Conservation (phyloP, 1,284 basidiomycete genomes). For the Trametes versicolor region DNA sequence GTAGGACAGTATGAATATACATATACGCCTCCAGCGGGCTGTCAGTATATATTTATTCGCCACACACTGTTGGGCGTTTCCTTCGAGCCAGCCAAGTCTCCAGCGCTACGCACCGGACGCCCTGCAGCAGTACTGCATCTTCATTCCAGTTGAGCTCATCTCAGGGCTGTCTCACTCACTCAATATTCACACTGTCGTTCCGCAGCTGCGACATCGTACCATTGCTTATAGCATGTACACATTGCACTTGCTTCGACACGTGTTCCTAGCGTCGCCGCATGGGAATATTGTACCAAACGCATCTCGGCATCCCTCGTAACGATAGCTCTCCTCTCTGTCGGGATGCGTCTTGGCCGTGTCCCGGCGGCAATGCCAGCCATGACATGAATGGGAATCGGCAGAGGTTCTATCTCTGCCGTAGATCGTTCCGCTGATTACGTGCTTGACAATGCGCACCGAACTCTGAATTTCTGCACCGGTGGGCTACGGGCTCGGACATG, state of each 20-base stretch:
- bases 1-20: too few relatives aligned
- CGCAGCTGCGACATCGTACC: too few relatives aligned
- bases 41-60: too few relatives aligned
- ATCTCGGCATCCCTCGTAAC: constrained; percentile 2
- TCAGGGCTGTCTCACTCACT: too few relatives aligned
- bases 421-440: neutral
- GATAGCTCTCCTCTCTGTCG: neutral
- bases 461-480: neutral
- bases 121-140: too few relatives aligned
- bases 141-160: too few relatives aligned
- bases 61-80: too few relatives aligned
- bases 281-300: constrained; percentile 22
- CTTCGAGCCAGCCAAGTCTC: too few relatives aligned
- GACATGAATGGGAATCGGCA: neutral
- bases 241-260: neutral
- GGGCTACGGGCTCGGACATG: neutral
- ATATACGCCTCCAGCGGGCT: too few relatives aligned
- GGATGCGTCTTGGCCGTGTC: neutral
- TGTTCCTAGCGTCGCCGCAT: constrained; percentile 1
- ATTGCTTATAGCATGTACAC: too few relatives aligned
- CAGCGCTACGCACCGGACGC: too few relatives aligned
- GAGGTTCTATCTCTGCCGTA: neutral
- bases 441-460: neutral
- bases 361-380: neutral
- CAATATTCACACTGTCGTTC: too few relatives aligned